Percentiles rank a stretch among this genome's conserved stretches.
Evolutionary conservation across 805 yeast species (phyloP).

Genomic region (Zygoascus biomembranicola): DNA sequence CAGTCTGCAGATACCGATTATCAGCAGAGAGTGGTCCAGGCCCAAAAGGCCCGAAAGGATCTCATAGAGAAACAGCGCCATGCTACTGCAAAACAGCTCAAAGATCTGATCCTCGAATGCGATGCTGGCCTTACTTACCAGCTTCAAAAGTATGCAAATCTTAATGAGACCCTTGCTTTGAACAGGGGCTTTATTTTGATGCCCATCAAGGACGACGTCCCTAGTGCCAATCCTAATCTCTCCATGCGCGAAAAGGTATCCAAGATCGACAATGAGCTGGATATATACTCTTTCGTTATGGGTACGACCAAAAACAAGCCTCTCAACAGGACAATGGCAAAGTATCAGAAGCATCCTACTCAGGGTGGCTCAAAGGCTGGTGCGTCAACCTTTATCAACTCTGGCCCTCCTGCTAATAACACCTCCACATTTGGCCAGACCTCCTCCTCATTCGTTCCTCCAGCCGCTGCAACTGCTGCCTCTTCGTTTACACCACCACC

Average conservation of each 20-base stretch:
- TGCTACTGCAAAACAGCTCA: conserved; percentile 57
- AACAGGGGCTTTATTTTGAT: conserved; percentile 77
- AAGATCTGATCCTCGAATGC: conserved; percentile 71
- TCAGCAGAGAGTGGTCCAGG: conserved; percentile 62
- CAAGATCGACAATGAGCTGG: conserved; percentile 74
- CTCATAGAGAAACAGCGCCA: conserved; percentile 72
- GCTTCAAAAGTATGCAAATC: conserved; percentile 79
- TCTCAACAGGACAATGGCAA: conserved; percentile 28
- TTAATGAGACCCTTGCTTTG: conserved; percentile 73
- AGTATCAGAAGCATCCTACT: conserved; percentile 28
- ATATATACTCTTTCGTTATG: conserved; percentile 61
- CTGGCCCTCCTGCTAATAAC: not conserved
- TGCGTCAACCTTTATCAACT: conserved; percentile 5
- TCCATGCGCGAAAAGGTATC: conserved; percentile 74
- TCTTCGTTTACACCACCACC: conserved; percentile 10
- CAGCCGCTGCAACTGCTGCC: conserved; percentile 5
- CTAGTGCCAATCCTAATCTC: conserved; percentile 19
- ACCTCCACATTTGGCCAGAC: conserved; percentile 1
- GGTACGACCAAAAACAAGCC: conserved; percentile 21
- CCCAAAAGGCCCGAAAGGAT: conserved; percentile 66
- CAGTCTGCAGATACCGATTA: conserved; percentile 82
- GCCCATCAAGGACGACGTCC: conserved; percentile 42
- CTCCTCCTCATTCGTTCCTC: conserved; percentile 11
- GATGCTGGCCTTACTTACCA: conserved; percentile 88
- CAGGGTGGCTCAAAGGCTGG: conserved; percentile 9